Base-by-base conservation (phyloP, 176 grass and related monocot species). In the Carex myosuroides region DNA sequence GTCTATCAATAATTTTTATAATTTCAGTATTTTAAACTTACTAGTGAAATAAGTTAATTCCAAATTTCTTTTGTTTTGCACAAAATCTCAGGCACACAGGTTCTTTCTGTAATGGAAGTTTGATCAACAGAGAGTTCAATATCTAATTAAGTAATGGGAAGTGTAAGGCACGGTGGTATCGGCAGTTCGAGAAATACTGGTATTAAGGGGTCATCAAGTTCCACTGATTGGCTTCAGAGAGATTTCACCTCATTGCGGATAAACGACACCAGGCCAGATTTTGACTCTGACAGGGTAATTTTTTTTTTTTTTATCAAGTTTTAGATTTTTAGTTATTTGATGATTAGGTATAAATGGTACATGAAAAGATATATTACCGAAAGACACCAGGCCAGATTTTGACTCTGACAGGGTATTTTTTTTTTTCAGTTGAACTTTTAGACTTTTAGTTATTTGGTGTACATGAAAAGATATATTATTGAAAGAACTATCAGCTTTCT, bases 221-320 rank as follows among this genome's bases (percentile, higher is more conserved):
- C 92, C 5, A 83, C 91, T 18, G 95, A 98, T 64, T 89, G 86
- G 84, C 89, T 98, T 9, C 90, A 91, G 68, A 95, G 92, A 86
- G 95, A 91, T 85, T 91, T 98, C 66, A 84, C 87, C 85, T 88
- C 86, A 67, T 91, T 98, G 92, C 88, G 85, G 61, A 69, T 95
- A 77, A 98, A 89, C 13, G 89, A 98, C 87, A 61, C 80, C 64
- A 93, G 83, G 44, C n/a, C 75, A 60, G 91, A 93, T 71, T 81
- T 85, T 60, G 89, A 90, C 82, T 70, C 89, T 79, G 92, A 95
- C 73, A 88, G 84, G 87, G 95, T 98, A 90, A 64, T 83, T 69
- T 73, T 86, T 18, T 81, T 3, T 35, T 35, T 35, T 6, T 39
- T 6, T 6, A 39, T 80, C 1, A 57, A 71, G 21, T 54, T n/a